Conservation (phyloP, 2,329 filamentous ascomycete species). For the Colletotrichum sp. region DNA sequence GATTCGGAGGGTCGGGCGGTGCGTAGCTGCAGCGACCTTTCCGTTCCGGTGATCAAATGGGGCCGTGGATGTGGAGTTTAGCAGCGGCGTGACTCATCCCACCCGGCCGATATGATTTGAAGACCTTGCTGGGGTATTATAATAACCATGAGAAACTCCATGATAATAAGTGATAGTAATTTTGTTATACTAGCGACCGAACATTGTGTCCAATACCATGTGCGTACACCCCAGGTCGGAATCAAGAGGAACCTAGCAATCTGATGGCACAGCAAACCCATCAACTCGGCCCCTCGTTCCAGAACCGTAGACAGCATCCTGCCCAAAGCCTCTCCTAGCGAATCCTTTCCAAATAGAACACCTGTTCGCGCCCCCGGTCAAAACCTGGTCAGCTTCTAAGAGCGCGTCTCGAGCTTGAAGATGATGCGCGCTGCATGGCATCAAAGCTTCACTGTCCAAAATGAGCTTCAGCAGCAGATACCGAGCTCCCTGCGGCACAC, state of each 20-base stretch:
- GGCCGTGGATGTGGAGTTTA: background rate
- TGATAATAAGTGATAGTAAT: background rate
- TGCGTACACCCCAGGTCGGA: accelerated
- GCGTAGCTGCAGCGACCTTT: background rate
- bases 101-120: background rate
- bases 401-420: background rate
- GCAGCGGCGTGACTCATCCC: background rate
- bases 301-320: background rate
- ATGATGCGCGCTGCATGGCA: background rate
- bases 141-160: background rate
- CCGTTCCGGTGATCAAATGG: background rate
- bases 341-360: background rate
- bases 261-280: background rate
- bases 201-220: background rate
- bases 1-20: background rate
- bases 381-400: background rate
- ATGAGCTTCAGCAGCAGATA: background rate
- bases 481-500: background rate
- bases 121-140: background rate
- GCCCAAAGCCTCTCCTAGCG: background rate
- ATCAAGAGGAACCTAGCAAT: background rate
- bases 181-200: background rate
- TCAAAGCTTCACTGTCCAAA: background rate
- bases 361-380: background rate
- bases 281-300: background rate